Evolutionary conservation across 2,329 filamentous ascomycete species (phyloP).

Genomic region (Ophiostoma montium): DNA sequence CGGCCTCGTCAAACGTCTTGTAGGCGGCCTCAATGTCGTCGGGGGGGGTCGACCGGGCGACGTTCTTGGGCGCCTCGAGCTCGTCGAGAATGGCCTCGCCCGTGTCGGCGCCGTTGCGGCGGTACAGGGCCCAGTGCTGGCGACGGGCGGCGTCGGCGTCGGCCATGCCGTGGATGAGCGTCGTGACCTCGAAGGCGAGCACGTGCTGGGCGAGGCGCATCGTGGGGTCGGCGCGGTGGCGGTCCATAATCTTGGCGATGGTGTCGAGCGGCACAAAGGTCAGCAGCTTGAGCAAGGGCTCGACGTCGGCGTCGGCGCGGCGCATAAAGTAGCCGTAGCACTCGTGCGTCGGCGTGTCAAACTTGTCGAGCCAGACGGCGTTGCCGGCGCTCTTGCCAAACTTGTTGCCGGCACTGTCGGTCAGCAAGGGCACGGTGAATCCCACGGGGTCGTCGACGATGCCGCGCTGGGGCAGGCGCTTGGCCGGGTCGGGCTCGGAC

Average conservation of each 20-base stretch:
- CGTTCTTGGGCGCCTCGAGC: not conserved
- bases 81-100: not conserved
- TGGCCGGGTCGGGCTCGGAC: slow-evolving; percentile 30
- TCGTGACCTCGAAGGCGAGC: slow-evolving; percentile 69
- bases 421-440: slow-evolving; percentile 81
- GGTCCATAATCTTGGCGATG: slow-evolving; percentile 53
- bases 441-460: slow-evolving; percentile 53
- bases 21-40: not conserved
- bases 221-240: slow-evolving; percentile 53
- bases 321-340: slow-evolving; percentile 85
- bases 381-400: slow-evolving; percentile 94
- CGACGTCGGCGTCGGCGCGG: slow-evolving; percentile 67
- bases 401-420: slow-evolving; percentile 72
- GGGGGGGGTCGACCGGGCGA: not conserved
- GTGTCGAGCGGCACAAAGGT: slow-evolving; percentile 65
- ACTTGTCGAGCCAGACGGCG: slow-evolving; percentile 78
- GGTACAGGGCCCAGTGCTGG: slow-evolving; percentile 35
- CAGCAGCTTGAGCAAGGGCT: slow-evolving; percentile 71
- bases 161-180: slow-evolving; percentile 58
- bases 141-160: slow-evolving; percentile 46
- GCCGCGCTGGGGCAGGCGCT: slow-evolving; percentile 24
- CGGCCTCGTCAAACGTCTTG: slow-evolving; percentile 7
- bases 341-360: slow-evolving; percentile 70
- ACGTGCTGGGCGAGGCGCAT: slow-evolving; percentile 69
- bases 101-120: not conserved